phyloP scores from a whole-genome alignment of 331 rosid species.

The Ulmus americana region DNA sequence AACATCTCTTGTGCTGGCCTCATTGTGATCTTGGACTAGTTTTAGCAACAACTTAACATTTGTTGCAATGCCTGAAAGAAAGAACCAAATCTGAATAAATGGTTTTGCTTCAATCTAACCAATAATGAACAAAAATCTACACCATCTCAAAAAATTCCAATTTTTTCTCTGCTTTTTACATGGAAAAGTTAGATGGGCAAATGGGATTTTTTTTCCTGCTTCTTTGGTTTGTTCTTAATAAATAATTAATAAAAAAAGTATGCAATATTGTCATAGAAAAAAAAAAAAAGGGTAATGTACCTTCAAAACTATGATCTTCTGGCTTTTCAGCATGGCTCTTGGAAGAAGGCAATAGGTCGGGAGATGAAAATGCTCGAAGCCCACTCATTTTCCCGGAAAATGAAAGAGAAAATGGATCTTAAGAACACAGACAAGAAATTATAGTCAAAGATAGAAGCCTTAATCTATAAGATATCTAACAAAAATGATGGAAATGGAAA shows the following conservation, averaged over 20 bases:
- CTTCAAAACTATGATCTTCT: conserved; percentile 54
- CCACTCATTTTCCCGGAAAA: conserved; percentile 35
- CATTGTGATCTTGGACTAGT: conserved; percentile 70
- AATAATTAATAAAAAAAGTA: background rate
- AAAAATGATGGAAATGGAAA: conserved; percentile 14
- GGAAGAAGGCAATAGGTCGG: conserved; percentile 36
- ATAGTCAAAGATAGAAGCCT: background rate
- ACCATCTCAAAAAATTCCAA: background rate
- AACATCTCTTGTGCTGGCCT: conserved; percentile 40
- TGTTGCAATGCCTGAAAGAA: conserved; percentile 49
- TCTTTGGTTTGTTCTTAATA: background rate
- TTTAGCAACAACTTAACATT: conserved; percentile 63
- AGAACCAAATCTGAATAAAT: background rate
- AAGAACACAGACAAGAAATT: background rate
- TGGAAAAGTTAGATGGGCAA: background rate
- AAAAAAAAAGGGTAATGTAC: conserved; percentile 20
- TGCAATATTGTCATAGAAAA: background rate
- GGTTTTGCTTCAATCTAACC: background rate
- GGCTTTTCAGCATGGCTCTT: conserved; percentile 19
- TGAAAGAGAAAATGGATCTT: conserved; percentile 8
- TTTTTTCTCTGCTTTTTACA: background rate
- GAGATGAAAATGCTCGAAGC: conserved; percentile 51
- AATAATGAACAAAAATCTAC: background rate
- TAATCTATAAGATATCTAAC: conserved; percentile 7
- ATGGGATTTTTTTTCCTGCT: background rate